phyloP scores from a whole-genome alignment of 345 rosid genomes.

The Conringia planisiliqua region DNA sequence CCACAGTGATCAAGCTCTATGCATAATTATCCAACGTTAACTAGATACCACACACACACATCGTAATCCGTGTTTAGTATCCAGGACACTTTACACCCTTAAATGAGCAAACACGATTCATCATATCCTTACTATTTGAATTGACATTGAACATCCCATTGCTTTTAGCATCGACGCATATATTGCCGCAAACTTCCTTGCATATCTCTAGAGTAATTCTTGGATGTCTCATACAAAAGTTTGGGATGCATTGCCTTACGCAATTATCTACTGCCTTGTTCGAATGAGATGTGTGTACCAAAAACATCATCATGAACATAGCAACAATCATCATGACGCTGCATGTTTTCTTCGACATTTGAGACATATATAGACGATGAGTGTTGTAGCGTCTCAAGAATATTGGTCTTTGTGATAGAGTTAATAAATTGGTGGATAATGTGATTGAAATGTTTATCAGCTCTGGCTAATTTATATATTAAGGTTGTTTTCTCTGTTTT shows the following conservation, averaged over 20 bases:
- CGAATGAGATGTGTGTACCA: background rate
- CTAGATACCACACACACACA: too few relatives aligned
- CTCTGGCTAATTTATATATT: background rate
- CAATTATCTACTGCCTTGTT: background rate
- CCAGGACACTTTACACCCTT: background rate
- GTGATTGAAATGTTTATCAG: background rate
- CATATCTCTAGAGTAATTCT: background rate
- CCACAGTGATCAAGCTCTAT: background rate
- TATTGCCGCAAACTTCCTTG: background rate
- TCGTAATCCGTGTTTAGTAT: background rate
- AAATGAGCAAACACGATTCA: background rate
- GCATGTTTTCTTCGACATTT: background rate
- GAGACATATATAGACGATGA: background rate
- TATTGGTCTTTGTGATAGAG: background rate
- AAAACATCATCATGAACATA: background rate
- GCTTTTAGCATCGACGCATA: background rate
- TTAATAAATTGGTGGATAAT: background rate
- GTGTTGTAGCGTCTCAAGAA: background rate
- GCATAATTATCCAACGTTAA: background rate
- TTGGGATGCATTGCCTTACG: slow-evolving; percentile 8
- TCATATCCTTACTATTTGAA: background rate
- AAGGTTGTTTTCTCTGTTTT: background rate
- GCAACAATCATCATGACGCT: background rate
- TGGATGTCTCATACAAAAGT: slow-evolving; percentile 10
- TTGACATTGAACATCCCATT: background rate